Percentiles rank a stretch among this genome's conserved stretches.
Conservation (phyloP, 306 rosid species). For the Ceratonia siliqua region DNA sequence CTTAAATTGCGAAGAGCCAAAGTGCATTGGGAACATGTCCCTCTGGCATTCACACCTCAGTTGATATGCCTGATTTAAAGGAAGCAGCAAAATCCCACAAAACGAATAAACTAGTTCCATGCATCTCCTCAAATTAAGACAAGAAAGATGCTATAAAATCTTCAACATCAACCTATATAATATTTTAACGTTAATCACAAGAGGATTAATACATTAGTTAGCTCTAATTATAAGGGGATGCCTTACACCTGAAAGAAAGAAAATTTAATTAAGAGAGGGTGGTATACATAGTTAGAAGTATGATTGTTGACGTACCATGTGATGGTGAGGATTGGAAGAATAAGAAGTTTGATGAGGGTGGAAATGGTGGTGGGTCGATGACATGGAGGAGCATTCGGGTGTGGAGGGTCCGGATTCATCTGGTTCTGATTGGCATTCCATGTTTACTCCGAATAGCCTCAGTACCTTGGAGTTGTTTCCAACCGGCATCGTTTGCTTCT, state of each 20-base stretch:
- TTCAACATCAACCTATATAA: slow-evolving; percentile 37
- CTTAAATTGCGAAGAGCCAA: slow-evolving; percentile 23
- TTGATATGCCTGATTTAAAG: slow-evolving; percentile 47
- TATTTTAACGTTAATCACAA: slow-evolving; percentile 28
- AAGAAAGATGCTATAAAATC: slow-evolving; percentile 49
- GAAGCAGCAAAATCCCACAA: slow-evolving; percentile 48
- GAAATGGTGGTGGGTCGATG: slow-evolving; percentile 39
- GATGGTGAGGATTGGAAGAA: slow-evolving; percentile 47
- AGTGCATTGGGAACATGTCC: slow-evolving; percentile 30
- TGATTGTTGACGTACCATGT: slow-evolving; percentile 67
- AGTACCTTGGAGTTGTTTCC: slow-evolving; percentile 63
- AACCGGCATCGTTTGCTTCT: slow-evolving; percentile 43
- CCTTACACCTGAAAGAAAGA: slow-evolving; percentile 30
- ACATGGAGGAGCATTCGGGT: slow-evolving; percentile 42
- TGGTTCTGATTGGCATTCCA: slow-evolving; percentile 69
- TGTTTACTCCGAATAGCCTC: slow-evolving; percentile 92
- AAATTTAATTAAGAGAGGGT: slow-evolving; percentile 25
- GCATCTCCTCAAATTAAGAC: slow-evolving; percentile 43
- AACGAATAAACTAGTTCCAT: slow-evolving; percentile 39
- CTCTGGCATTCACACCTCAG: slow-evolving; percentile 36
- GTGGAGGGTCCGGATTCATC: slow-evolving; percentile 50
- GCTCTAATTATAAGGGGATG: slow-evolving; percentile 15
- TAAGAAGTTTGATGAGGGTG: slow-evolving; percentile 33
- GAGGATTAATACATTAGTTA: not conserved
- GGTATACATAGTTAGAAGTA: slow-evolving; percentile 18